Evolutionary conservation across 2,329 filamentous ascomycete species (phyloP), one percentile per base, ranked within the genome.

Genomic region (Graphiopsis chlorocephala): DNA sequence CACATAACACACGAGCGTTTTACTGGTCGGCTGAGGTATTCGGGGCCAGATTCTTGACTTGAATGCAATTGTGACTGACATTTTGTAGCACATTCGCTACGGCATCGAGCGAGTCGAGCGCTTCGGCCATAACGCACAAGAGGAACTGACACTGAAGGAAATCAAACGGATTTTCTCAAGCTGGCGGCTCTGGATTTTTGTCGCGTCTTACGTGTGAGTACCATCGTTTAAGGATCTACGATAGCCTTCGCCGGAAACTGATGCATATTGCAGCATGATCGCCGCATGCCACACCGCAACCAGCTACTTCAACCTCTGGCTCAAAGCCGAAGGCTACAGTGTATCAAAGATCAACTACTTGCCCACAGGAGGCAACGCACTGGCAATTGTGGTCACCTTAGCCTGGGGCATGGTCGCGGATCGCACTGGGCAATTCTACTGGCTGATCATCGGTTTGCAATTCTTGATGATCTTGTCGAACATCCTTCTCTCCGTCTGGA

Each of bases 231-330:
- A 15, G 2, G 12, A 48, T 48, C 14, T 4, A 25, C n/a, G 20
- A 26, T 7, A 8, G 4, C 26, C 11, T 14, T 23, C 4, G 15
- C 4, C 26, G 20, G 25, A 31, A 11, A 17, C 45, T 61, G 42
- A 61, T 23, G 12, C 23, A 5, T 4, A 1, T 8, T 28, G 4
- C 29, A 66, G 61, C 14, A 66, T 66, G 64, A 58, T 66, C 64
- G 64, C 64, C 15, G 64, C 61, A 8, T 64, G 61, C 23, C 64
- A 66, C 35, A 64, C 64, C 15, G 64, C 64, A 45, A 66, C 64
- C 20, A 64, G 61, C 29, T 65, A 66, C 67, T 65, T 68, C 62
- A 67, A 66, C 50, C 65, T 68, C 26, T 68, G 63, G 63, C 63
- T 68, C 28, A 68, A 67, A 45, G 63, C 63, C 14, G 57, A 65